Conservation (phyloP, 495 filamentous ascomycete genomes). For the Letharia lupina region DNA sequence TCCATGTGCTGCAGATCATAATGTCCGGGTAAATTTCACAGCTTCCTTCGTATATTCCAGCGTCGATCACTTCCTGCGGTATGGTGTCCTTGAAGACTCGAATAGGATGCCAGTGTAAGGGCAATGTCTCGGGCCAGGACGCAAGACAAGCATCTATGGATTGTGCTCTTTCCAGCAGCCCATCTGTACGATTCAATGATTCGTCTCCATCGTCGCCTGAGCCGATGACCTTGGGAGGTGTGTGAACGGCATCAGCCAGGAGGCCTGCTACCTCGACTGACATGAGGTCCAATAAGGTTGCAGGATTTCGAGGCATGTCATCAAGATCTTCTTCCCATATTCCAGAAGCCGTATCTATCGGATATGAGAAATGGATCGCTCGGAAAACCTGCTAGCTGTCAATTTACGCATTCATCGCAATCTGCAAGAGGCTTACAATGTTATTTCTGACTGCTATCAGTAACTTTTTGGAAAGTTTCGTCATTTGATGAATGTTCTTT, state of each 20-base stretch:
- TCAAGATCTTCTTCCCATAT: slow-evolving; percentile 18
- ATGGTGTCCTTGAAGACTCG: slow-evolving; percentile 2
- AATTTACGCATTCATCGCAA: neutral
- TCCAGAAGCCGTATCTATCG: slow-evolving; percentile 8
- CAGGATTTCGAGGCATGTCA: slow-evolving; percentile 14
- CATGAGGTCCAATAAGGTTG: slow-evolving; percentile 15
- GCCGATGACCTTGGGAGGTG: neutral
- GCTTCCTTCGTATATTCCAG: slow-evolving; percentile 17
- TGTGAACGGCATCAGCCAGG: slow-evolving; percentile 8
- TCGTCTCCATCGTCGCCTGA: neutral
- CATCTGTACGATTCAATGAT: neutral
- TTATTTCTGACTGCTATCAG: slow-evolving; percentile 20
- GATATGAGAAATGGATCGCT: slow-evolving; percentile 12
- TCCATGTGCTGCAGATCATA: slow-evolving; percentile 21
- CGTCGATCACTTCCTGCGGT: slow-evolving; percentile 13
- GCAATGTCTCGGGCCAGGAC: slow-evolving; percentile 11
- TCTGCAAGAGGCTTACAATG: slow-evolving; percentile 8
- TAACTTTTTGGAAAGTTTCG: slow-evolving; percentile 16
- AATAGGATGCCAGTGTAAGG: slow-evolving; percentile 16
- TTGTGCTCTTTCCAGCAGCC: slow-evolving; percentile 13
- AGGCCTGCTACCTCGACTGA: slow-evolving; percentile 20
- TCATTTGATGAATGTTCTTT: slow-evolving; percentile 5
- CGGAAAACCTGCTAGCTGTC: slow-evolving; percentile 9
- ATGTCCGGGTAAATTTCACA: slow-evolving; percentile 22
- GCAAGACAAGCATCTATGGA: slow-evolving; percentile 1